Evolutionary conservation across 2,329 filamentous ascomycete species (phyloP), one percentile per base, ranked within the genome.

Genomic region (Diaporthe vexans): DNA sequence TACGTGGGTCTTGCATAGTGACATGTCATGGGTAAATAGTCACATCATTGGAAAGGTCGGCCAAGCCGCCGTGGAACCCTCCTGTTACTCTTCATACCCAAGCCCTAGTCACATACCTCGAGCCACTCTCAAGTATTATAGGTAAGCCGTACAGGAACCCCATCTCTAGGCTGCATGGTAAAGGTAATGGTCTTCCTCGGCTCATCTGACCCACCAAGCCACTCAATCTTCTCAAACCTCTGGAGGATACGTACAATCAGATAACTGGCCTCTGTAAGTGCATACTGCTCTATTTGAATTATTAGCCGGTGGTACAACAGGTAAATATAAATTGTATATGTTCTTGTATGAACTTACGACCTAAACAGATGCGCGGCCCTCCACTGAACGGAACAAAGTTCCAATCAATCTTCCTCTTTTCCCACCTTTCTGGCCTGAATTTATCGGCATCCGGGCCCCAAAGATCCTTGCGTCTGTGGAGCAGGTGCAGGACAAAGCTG

Each of bases 331-430:
- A 6, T 15, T 51, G 8, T 4, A 8, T 24, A 24, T 33, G n/a
- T n/a, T n/a, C 5, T 29, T 21, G 17, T 19, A n/a, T 11, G 26
- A 8, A 70, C 48, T 70, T 35, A 70, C 67, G 48, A 7, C 67
- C 67, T 7, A 70, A 51, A 21, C 67, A 70, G 19, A 52, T 70
- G 0, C 48, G 43, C 26, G 67, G 46, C 79, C 57, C 24, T 9
- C 83, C 84, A 43, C 84, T 84, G 73, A 87, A 87, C 0, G 84
- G 83, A 0, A 86, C 72, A 75, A 85, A 86, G 63, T 83, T 83
- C 81, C 82, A 85, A 24, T 79, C 81, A 40, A 65, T 61, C 56
- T 75, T 76, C 11, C 80, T 80, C 24, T 79, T 79, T 1, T 82
- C 79, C 83, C 85, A 73, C 6, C 77, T 71, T 56, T 78, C 77